These are phyloP conservation scores for Raffaelea albimanens DNA, from an alignment of 2,329 filamentous ascomycete species.

Conservation along the genomic window DNA sequence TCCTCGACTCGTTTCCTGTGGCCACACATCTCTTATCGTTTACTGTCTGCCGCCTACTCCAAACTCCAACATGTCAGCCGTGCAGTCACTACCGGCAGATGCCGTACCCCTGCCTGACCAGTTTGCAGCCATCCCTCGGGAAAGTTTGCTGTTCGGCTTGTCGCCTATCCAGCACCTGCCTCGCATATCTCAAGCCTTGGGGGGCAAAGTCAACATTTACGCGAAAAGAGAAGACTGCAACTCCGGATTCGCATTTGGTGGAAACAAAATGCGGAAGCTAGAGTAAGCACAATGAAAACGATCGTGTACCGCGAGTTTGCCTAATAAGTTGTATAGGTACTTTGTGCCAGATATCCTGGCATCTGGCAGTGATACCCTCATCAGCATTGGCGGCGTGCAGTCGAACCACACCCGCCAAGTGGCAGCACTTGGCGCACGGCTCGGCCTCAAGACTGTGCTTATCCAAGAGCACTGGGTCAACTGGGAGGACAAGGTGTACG, in stretches of 20 bases:
- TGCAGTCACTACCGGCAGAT: too few relatives aligned
- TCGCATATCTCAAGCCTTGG: conserved; percentile 52
- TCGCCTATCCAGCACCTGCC: conserved; percentile 60
- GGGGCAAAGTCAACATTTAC: conserved; percentile 52
- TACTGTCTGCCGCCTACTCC: too few relatives aligned
- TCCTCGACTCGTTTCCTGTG: too few relatives aligned
- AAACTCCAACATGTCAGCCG: too few relatives aligned
- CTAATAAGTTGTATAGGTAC: conserved; percentile 34
- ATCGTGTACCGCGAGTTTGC: too few relatives aligned
- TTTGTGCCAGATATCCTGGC: conserved; percentile 53
- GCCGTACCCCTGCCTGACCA: conserved; percentile 39
- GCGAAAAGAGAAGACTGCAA: conserved; percentile 67
- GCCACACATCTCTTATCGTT: too few relatives aligned
- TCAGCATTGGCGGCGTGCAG: conserved; percentile 59
- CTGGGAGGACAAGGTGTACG: conserved; percentile 49
- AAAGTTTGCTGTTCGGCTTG: conserved; percentile 54
- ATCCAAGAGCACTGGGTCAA: conserved; percentile 64
- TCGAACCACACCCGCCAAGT: conserved; percentile 63
- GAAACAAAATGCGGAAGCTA: conserved; percentile 61
- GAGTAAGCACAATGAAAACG: too few relatives aligned
- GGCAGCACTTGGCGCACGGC: conserved; percentile 48
- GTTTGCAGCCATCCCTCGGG: conserved; percentile 53
- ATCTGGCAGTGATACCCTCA: conserved; percentile 49
- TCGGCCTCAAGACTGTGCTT: conserved; percentile 46
- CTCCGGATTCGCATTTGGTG: conserved; percentile 56